Evolutionary conservation across 106 monocot species (phyloP).

Genomic region (Allium cepa): DNA sequence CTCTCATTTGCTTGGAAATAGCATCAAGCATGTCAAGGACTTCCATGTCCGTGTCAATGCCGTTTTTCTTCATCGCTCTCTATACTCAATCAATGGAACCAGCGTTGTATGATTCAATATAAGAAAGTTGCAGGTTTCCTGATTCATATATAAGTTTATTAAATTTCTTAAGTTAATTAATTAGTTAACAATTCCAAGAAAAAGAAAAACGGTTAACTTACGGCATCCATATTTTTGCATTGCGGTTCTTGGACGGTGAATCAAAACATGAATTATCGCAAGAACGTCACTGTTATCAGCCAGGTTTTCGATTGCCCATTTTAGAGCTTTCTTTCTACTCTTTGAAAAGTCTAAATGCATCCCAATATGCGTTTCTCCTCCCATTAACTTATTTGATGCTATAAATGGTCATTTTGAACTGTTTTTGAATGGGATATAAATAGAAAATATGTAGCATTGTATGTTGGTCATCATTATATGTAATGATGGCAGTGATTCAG

Average conservation of each 20-base stretch:
- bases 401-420: background rate
- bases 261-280: no score
- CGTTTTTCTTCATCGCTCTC: slow-evolving; percentile 48
- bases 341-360: no score
- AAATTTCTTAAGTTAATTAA: background rate
- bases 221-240: background rate
- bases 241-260: background rate
- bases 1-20: slow-evolving; percentile 53
- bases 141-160: background rate
- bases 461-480: no score
- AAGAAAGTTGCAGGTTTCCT: no score
- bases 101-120: slow-evolving; percentile 24
- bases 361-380: no score
- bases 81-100: slow-evolving; percentile 63
- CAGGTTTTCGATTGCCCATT: no score
- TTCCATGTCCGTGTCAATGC: slow-evolving; percentile 37
- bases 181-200: background rate
- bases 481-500: no score
- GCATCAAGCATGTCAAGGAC: slow-evolving; percentile 57
- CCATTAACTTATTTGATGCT: background rate
- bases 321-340: no score
- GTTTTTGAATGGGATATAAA: background rate
- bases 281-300: no score
- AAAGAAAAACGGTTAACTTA: background rate
- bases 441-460: background rate